Evolutionary conservation across 805 yeast species (phyloP).

Genomic region (Saturnispora silvae): DNA sequence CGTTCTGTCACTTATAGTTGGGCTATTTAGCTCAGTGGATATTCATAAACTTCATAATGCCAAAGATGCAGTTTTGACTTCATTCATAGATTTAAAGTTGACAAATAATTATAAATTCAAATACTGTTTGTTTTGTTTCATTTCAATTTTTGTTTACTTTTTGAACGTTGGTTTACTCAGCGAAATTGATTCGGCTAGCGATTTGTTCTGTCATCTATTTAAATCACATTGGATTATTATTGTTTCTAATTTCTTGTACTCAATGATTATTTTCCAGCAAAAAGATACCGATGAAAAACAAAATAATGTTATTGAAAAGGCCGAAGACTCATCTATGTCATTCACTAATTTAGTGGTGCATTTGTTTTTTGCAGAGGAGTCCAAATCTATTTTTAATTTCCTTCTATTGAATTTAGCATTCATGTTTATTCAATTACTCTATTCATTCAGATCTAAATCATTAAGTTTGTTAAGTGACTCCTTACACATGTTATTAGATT

Average conservation of each 20-base stretch:
- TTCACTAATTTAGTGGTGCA: slow-evolving; percentile 22
- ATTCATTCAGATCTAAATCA: slow-evolving; percentile 87
- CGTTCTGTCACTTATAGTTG: slow-evolving; percentile 22
- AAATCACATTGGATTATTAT: slow-evolving; percentile 7
- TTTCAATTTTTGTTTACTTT: slow-evolving; percentile 10
- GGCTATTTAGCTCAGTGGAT: slow-evolving; percentile 24
- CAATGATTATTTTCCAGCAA: slow-evolving; percentile 8
- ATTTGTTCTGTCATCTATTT: not conserved
- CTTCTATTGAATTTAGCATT: slow-evolving; percentile 77
- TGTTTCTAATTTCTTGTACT: slow-evolving; percentile 7
- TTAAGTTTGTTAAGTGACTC: slow-evolving; percentile 88
- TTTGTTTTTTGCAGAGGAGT: slow-evolving; percentile 47
- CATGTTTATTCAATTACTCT: slow-evolving; percentile 88
- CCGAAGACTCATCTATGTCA: slow-evolving; percentile 7
- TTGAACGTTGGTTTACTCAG: slow-evolving; percentile 7
- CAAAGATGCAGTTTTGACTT: slow-evolving; percentile 8
- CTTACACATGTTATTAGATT: slow-evolving; percentile 92
- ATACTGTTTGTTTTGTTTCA: slow-evolving; percentile 14
- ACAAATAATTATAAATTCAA: slow-evolving; percentile 20
- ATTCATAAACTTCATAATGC: slow-evolving; percentile 9
- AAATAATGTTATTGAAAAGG: slow-evolving; percentile 1
- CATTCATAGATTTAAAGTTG: slow-evolving; percentile 18
- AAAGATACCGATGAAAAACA: not conserved
- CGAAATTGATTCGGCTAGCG: not conserved
- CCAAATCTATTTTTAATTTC: slow-evolving; percentile 82